Evolutionary conservation across 805 yeast genomes (phyloP).

Genomic region (Phaffomyces thermotolerans): DNA sequence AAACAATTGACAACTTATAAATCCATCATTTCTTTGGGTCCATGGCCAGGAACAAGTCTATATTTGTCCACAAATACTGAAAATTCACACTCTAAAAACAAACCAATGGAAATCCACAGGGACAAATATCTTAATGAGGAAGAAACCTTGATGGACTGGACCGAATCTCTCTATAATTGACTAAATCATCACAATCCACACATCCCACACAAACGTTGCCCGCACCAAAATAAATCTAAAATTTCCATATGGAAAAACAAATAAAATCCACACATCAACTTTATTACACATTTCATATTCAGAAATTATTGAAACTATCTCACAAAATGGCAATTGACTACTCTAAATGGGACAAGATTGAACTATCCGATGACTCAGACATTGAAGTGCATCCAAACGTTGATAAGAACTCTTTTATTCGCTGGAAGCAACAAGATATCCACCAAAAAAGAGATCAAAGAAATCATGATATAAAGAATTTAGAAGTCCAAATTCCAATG

Average conservation of each 20-base stretch:
- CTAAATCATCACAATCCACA: too few relatives aligned
- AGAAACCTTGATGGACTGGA: constrained; percentile 16
- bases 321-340: constrained; percentile 75
- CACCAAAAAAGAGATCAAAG: constrained; percentile 86
- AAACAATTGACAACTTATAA: constrained; percentile 5
- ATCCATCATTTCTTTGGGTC: constrained; percentile 14
- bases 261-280: not conserved
- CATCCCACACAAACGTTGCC: not conserved
- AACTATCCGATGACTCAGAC: constrained; percentile 93
- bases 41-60: constrained; percentile 24
- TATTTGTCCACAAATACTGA: constrained; percentile 19
- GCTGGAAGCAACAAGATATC: constrained; percentile 96
- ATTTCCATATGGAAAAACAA: not conserved
- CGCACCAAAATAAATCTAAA: not conserved
- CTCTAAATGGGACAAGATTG: constrained; percentile 96
- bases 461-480: constrained; percentile 66
- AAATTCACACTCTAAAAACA: constrained; percentile 9
- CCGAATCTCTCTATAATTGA: constrained; percentile 9
- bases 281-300: not conserved
- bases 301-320: not conserved
- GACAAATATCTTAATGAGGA: constrained; percentile 20
- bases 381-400: constrained; percentile 97
- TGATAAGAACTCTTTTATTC: constrained; percentile 84
- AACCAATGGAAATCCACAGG: constrained; percentile 14
- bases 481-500: constrained; percentile 75